These are phyloP conservation scores for Angophora floribunda DNA, from an alignment of 345 rosid genomes.

Conservation along the genomic window DNA sequence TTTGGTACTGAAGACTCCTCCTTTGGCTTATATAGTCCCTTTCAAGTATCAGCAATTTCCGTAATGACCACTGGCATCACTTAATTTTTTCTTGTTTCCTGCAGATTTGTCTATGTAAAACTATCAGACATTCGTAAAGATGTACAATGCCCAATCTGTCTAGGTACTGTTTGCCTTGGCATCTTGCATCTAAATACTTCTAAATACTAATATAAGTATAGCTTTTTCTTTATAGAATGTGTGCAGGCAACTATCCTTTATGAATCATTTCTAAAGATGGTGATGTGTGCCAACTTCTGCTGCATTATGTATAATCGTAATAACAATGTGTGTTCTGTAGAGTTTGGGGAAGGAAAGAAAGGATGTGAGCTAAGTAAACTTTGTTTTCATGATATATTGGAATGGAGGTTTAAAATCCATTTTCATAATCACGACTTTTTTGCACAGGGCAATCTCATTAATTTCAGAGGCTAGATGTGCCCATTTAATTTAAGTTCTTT, in stretches of 20 bases:
- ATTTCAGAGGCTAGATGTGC: neutral
- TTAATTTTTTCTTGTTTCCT: slow-evolving; percentile 1
- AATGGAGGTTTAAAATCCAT: neutral
- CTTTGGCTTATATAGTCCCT: neutral
- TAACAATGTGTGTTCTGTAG: neutral
- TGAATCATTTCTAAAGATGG: neutral
- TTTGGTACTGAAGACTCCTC: neutral
- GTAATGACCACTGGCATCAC: neutral
- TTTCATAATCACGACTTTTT: neutral
- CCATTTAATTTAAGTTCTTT: neutral
- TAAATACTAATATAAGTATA: neutral
- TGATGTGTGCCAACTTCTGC: neutral
- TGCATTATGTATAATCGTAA: neutral
- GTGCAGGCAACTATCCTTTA: neutral
- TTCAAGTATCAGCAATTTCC: neutral
- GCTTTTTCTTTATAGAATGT: neutral
- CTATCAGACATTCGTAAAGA: slow-evolving; percentile 68
- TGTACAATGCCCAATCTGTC: slow-evolving; percentile 90
- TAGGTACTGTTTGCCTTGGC: slow-evolving; percentile 35
- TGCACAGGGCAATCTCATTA: neutral
- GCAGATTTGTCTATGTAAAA: slow-evolving; percentile 62
- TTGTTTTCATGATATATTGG: neutral
- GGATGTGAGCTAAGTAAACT: neutral
- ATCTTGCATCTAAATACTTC: neutral
- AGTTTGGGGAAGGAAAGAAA: neutral